Base-by-base conservation (phyloP, 306 rosid genomes). In the Oxytropis ochrocephala region DNA sequence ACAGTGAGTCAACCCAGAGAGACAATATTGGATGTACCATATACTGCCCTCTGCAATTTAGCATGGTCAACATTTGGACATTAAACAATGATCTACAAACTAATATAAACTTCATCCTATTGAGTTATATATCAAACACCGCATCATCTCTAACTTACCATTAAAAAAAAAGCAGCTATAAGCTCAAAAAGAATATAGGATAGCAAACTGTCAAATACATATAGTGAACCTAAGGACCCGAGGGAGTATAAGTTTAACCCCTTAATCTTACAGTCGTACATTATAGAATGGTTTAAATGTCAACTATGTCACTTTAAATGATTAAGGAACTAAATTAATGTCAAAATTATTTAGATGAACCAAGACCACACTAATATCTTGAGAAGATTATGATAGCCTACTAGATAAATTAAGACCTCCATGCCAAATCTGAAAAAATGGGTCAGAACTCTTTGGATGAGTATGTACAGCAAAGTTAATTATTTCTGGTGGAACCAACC, bases 401-500 rank as follows among this genome's bases (percentile, higher is more conserved):
- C 41, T 44, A 29, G 4, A 64, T 46, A 17, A 67, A 49, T 24
- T 61, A 29, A 11, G 33, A 51, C 12, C 16, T 39, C 17, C 56
- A 18, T 52, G 65, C 6, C n/a, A 74, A 42, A 62, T 50, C 4
- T 36, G 64, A 21, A 38, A 52, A 51, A 51, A 67, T 48, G 19
- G 46, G 17, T 52, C 65, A 73, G 11, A 62, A 63, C 32, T 51
- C 1, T 21, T 61, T 1, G 8, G 13, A 64, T 29, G 27, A 32
- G 14, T 13, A 17, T 62, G 1, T 24, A 53, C 50, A 30, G 48
- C 39, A 51, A 64, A 53, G 59, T 53, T 30, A 42, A 64, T 64
- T 12, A 64, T 43, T 64, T 42, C n/a, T 30, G 29, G 67, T 64
- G 73, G 73, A 74, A 74, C 72, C 78, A 74, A 74, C 72, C 78